Evolutionary conservation across 2,329 filamentous ascomycete genomes (phyloP).

Genomic region (Conoideocrella luteorostrata): DNA sequence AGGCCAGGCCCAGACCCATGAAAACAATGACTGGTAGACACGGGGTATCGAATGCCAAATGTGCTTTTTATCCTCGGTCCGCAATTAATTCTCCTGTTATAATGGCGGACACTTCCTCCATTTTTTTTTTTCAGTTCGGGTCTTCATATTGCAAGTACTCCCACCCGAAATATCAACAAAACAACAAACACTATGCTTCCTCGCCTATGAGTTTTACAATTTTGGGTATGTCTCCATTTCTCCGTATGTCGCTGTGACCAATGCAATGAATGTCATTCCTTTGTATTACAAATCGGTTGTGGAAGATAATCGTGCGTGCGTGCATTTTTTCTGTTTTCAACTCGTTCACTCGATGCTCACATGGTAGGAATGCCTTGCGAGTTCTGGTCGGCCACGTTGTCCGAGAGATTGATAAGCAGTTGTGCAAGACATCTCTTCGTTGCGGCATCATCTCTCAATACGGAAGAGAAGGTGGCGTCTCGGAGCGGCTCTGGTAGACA

Average conservation of each 20-base stretch:
- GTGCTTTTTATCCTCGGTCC: background rate
- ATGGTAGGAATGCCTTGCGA: constrained; percentile 28
- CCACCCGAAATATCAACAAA: background rate
- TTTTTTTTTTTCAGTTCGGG: background rate
- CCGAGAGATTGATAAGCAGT: constrained; percentile 90
- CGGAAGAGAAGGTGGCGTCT: constrained; percentile 93
- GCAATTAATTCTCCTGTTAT: too few species aligned
- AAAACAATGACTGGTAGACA: constrained; percentile 1
- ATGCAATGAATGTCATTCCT: background rate
- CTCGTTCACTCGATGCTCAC: constrained; percentile 24
- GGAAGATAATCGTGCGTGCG: constrained; percentile 10
- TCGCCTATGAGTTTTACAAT: background rate
- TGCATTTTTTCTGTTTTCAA: too few species aligned
- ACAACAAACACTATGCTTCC: background rate
- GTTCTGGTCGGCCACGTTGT: constrained; percentile 61
- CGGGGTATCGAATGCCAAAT: constrained; percentile 4
- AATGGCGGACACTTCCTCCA: too few species aligned
- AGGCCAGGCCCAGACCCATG: too few species aligned
- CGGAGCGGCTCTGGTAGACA: constrained; percentile 98
- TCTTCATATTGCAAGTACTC: background rate
- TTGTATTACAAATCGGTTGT: constrained; percentile 1
- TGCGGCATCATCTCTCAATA: constrained; percentile 91
- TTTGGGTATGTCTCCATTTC: background rate
- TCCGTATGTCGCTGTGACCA: constrained; percentile 2
- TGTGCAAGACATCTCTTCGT: constrained; percentile 98